Evolutionary conservation across 2,329 filamentous ascomycete genomes (phyloP).

Genomic region (Penicillium hesseltinei): DNA sequence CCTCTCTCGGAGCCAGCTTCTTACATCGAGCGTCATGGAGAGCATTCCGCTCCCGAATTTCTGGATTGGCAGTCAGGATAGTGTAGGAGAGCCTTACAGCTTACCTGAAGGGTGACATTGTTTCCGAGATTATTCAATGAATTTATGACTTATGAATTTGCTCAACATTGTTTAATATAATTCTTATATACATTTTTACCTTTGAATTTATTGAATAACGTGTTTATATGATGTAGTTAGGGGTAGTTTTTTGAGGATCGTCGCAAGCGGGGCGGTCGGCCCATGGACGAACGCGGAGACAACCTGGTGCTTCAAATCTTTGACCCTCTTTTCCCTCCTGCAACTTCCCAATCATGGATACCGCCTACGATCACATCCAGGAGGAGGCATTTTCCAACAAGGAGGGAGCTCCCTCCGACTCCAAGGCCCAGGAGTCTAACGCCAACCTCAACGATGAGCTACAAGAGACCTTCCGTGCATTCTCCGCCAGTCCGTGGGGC

Average conservation of each 20-base stretch:
- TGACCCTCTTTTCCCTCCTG: constrained; percentile 4
- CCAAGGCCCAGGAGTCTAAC: constrained; percentile 35
- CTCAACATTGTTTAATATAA: neutral
- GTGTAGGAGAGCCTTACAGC: constrained; percentile 39
- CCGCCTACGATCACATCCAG: constrained; percentile 95
- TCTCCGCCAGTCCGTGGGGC: constrained; percentile 90
- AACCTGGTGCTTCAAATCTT: constrained; percentile 18
- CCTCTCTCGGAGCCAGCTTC: constrained; percentile 36
- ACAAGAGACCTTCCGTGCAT: constrained; percentile 91
- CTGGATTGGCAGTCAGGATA: constrained; percentile 41
- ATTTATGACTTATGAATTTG: constrained; percentile 17
- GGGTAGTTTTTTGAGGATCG: neutral
- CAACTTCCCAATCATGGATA: constrained; percentile 65
- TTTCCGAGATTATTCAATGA: neutral
- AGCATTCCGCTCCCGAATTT: constrained; percentile 42
- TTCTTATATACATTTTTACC: neutral
- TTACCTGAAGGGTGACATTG: constrained; percentile 23
- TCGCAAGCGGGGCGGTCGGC: constrained; percentile 31
- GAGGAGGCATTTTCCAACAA: constrained; percentile 69
- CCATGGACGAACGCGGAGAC: constrained; percentile 32
- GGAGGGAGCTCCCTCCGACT: constrained; percentile 47
- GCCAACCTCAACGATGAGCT: constrained; percentile 77
- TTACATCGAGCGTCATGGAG: constrained; percentile 46
- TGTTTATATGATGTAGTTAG: neutral
- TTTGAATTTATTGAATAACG: neutral